Percentiles rank a stretch among this genome's conserved stretches.
These are phyloP conservation scores for Xylariaceae sp. DNA, from an alignment of 2,329 filamentous ascomycete genomes.

Conservation along the genomic window DNA sequence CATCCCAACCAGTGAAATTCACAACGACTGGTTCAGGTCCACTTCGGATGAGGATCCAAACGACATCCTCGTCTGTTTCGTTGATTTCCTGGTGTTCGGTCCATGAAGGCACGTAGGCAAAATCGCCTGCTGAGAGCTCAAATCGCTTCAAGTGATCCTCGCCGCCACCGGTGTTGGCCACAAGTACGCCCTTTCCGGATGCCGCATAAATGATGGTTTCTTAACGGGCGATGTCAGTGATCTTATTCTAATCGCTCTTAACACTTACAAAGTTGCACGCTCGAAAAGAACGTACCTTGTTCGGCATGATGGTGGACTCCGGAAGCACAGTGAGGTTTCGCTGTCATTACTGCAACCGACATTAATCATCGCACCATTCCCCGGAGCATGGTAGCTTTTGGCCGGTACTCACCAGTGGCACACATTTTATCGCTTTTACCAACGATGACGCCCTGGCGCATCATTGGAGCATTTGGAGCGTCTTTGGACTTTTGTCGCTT, in stretches of 20 bases:
- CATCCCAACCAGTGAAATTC: constrained; percentile 59
- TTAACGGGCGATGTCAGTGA: constrained; percentile 26
- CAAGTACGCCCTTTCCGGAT: constrained; percentile 55
- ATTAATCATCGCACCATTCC: constrained; percentile 17
- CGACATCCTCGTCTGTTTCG: constrained; percentile 52
- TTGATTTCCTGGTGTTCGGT: constrained; percentile 68
- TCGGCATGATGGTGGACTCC: constrained; percentile 65
- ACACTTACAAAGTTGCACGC: neutral
- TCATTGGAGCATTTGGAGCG: constrained; percentile 31
- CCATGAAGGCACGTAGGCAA: constrained; percentile 64
- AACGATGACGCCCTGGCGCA: constrained; percentile 52
- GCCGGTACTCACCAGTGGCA: constrained; percentile 50
- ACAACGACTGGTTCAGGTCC: constrained; percentile 57
- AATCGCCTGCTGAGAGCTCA: constrained; percentile 58
- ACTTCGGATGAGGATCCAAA: constrained; percentile 61
- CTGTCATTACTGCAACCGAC: constrained; percentile 50
- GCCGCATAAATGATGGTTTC: constrained; percentile 65
- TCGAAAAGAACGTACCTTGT: constrained; percentile 46
- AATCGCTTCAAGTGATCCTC: constrained; percentile 48
- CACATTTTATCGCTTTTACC: constrained; percentile 61
- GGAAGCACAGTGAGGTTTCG: constrained; percentile 56
- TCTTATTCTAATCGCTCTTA: neutral
- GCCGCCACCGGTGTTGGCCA: constrained; percentile 53
- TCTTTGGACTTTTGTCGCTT: constrained; percentile 30
- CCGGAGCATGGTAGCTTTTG: neutral